Base-by-base conservation (phyloP, 2,329 filamentous ascomycete species). In the Aureobasidium sp. region DNA sequence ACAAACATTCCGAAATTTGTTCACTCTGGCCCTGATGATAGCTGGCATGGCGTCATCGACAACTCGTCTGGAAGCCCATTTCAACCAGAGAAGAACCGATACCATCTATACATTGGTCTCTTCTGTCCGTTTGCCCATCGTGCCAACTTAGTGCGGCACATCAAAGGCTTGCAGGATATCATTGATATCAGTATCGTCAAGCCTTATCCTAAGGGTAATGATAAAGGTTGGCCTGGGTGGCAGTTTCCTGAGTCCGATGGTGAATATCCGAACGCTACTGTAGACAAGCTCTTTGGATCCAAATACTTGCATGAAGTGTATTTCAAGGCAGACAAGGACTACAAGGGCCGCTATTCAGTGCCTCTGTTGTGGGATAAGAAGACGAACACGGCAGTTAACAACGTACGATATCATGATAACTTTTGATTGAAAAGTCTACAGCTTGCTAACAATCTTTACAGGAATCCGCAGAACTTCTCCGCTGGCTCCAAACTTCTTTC, bases 61-160 rank as follows among this genome's bases (percentile, higher is more conserved):
- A 37, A 45, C 5, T 68, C 71, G 16, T 60, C 67, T 22, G 66
- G 70, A 14, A 70, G 72, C 12, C 66, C 72, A 14, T 80, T 79
- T 59, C 69, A 71, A 5, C 73, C 76, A 2, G 74, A 78, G 57
- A 71, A 69, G 32, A 71, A 70, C 41, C 71, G 78, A 35, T 80
- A 80, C 63, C 77, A 80, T 60, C 65, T 80, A 2, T 79, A 79
- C 59, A 74, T 80, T 35, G 76, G 80, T 17, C 73, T 83, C 24
- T 85, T 85, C 68, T 84, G 81, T 60, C 81, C 81, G 2, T 84
- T 83, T 58, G 80, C 81, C 2, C 81, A 84, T 61, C 75, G 81
- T 10, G 76, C 67, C 14, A 81, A 81, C 59, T 66, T 84, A 10
- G 70, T 80, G 7, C 72, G 79, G 4, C 72, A 80, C 44, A 69